Percentiles rank a stretch among this genome's conserved stretches.
Evolutionary conservation across 2,329 filamentous ascomycete species (phyloP).

Genomic region (Verticillium isaacii): DNA sequence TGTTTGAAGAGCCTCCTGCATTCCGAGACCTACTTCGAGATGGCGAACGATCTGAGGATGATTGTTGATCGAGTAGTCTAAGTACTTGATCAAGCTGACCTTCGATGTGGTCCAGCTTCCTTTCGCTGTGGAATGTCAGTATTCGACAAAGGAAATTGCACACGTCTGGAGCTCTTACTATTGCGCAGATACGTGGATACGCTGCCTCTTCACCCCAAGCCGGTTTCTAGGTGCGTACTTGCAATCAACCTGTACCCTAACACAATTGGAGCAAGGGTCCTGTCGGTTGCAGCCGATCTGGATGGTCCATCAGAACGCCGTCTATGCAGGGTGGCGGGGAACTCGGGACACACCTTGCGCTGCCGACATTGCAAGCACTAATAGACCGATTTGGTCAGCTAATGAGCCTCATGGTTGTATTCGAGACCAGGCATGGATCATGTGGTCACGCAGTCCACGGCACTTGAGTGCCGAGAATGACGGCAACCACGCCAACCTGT

Average conservation of each 20-base stretch:
- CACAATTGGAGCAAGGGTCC: constrained; percentile 7
- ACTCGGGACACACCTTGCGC: constrained; percentile 3
- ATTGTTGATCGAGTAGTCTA: neutral
- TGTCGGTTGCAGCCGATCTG: constrained; percentile 8
- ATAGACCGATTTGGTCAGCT: neutral
- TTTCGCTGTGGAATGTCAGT: neutral
- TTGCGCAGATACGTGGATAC: constrained; percentile 5
- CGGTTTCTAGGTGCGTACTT: constrained; percentile 4
- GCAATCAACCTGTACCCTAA: constrained; percentile 1
- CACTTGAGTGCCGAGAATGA: neutral
- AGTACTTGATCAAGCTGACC: constrained; percentile 7
- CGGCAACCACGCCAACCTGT: neutral
- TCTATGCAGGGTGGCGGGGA: neutral
- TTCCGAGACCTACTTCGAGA: constrained; percentile 2
- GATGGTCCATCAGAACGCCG: neutral
- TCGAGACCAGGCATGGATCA: neutral
- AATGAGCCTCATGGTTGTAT: no score
- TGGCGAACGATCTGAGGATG: neutral
- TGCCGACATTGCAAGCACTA: constrained; percentile 9
- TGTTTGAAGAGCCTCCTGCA: constrained; percentile 4
- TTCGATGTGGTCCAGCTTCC: constrained; percentile 5
- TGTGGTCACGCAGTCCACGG: neutral
- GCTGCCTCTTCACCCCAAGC: constrained; percentile 4
- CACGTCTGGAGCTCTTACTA: constrained; percentile 1
- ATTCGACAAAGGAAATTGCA: neutral